Evolutionary conservation across 331 rosid genomes (phyloP), one percentile per base, ranked within the genome.

Genomic region (Spiraea crenata): DNA sequence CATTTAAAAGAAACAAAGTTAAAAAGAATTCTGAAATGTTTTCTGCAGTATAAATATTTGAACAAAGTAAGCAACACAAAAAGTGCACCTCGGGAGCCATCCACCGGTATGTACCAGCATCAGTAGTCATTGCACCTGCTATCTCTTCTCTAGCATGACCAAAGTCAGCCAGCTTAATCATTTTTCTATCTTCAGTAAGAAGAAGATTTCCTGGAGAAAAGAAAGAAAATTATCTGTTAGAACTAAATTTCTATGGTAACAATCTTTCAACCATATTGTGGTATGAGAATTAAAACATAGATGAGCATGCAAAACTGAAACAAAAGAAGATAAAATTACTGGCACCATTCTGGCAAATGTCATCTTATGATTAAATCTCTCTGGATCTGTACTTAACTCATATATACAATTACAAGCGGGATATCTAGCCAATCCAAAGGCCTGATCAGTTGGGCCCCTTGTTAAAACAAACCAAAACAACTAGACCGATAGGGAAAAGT

Each of bases 21-120:
- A 48, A 16, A 35, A 7, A 69, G 5, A 25, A 45, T 40, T 35
- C 44, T 47, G 54, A 40, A 47, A 65, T 57, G 1, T 25, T 39
- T 60, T 10, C 10, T 35, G 54, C 69, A 45, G 20, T 35, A 75
- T 3, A 44, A 2, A 19, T 45, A 51, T 39, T 20, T 63, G 20
- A 42, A 39, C 56, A 31, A 31, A 67, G 10, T 44, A 51, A 65
- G 3, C 49, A 13, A 69, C 35, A 15, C 3, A 54, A 65, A 19
- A 16, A 45, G 3, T 48, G 64, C 63, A 87, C 91, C 93, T 87
- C 96, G 25, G 96, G 93, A 78, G 96, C 96, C 96, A 90, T 90
- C 77, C 85, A 90, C 19, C 93, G 81, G 70, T 85, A 87, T 40
- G 83, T 90, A 67, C 96, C 93, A 39, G 85, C 86, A 70, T 87